Conservation (phyloP, 75 land plant genomes). For the Sequoia sempervirens region DNA sequence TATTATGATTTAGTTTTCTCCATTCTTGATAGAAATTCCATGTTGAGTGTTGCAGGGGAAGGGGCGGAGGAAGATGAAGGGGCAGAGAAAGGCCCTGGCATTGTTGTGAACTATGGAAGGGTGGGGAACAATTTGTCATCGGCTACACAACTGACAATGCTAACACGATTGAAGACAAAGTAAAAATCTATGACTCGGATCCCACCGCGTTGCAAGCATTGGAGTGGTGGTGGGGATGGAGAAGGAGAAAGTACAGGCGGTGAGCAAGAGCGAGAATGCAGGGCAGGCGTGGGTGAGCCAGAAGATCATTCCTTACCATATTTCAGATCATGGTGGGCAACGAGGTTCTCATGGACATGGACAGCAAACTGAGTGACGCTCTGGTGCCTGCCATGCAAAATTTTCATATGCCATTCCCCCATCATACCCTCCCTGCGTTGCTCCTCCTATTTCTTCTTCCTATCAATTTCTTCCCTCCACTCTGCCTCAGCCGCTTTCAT, state of each 20-base stretch:
- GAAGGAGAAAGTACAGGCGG: conserved; percentile 16
- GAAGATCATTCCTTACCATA: conserved; percentile 18
- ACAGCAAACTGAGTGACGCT: too few species aligned
- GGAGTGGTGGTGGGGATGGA: conserved; percentile 25
- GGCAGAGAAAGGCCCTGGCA: background rate
- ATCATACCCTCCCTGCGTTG: too few species aligned
- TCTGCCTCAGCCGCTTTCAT: too few species aligned
- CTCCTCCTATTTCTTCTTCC: too few species aligned
- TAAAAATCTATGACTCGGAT: conserved; percentile 35
- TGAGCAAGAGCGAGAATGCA: background rate
- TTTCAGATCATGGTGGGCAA: too few species aligned
- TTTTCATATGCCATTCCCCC: too few species aligned
- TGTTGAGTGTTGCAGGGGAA: background rate
- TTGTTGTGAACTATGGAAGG: conserved; percentile 42
- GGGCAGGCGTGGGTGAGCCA: conserved; percentile 15
- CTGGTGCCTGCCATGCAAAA: too few species aligned
- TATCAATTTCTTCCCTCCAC: too few species aligned
- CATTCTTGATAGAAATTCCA: background rate
- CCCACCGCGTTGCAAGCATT: conserved; percentile 24
- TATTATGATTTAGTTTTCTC: background rate
- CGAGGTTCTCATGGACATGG: too few species aligned
- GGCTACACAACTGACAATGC: conserved; percentile 19
- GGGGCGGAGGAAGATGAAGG: background rate
- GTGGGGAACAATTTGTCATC: conserved; percentile 28
- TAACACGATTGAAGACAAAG: conserved; percentile 20